Evolutionary conservation across 768 basidiomycete species (phyloP).

Genomic region (Panellus pusillus): DNA sequence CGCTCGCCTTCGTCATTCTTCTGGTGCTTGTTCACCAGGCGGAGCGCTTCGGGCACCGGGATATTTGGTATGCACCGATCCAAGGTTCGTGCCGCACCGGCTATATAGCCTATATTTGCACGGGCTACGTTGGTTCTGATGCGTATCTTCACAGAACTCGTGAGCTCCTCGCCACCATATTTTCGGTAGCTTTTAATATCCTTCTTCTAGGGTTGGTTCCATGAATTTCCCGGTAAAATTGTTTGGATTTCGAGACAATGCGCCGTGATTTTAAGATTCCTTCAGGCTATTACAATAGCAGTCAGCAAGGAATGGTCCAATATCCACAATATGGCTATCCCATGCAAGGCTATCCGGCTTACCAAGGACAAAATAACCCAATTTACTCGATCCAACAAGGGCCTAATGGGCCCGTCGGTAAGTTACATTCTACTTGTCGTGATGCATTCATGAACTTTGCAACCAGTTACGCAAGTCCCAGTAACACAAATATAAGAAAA

Average conservation of each 20-base stretch:
- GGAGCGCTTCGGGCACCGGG: constrained; percentile 50
- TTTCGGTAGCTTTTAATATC: too few species aligned
- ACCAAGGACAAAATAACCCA: constrained; percentile 8
- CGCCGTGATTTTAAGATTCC: too few species aligned
- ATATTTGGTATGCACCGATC: constrained; percentile 62
- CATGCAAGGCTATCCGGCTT: constrained; percentile 35
- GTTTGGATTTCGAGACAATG: too few species aligned
- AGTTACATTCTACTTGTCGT: not conserved
- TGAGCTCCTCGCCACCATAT: too few species aligned
- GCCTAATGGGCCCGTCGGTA: constrained; percentile 14
- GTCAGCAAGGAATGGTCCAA: constrained; percentile 27
- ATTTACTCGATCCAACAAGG: constrained; percentile 16
- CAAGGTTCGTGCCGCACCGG: constrained; percentile 33
- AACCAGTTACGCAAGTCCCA: constrained; percentile 19
- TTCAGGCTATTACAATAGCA: constrained; percentile 51
- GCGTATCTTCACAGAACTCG: constrained; percentile 47
- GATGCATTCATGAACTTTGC: not conserved
- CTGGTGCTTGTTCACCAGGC: constrained; percentile 56
- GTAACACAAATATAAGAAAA: constrained; percentile 5
- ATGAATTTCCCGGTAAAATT: constrained; percentile 48
- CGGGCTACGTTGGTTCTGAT: not conserved
- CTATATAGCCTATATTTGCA: not conserved
- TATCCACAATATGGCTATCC: constrained; percentile 35
- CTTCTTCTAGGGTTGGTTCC: constrained; percentile 58
- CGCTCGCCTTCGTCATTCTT: constrained; percentile 54